Evolutionary conservation across 1,284 basidiomycete species (phyloP).

Genomic region (Irpex rosettiformis): DNA sequence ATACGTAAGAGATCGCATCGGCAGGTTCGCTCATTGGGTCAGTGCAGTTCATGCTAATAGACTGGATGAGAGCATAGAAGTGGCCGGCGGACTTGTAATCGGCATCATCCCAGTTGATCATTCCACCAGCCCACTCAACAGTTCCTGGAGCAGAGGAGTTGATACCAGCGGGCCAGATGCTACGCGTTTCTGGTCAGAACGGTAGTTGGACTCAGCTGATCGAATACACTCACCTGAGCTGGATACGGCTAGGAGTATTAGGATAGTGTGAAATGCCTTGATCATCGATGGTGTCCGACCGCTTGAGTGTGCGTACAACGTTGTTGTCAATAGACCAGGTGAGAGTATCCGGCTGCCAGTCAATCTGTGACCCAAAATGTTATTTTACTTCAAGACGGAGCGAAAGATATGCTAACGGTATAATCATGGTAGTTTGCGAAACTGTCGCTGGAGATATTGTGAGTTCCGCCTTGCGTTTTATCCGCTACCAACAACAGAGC

Average conservation of each 20-base stretch:
- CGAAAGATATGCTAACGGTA: slow-evolving; percentile 46
- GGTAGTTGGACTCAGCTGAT: not conserved
- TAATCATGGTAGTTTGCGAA: slow-evolving; percentile 73
- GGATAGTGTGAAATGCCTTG: slow-evolving; percentile 62
- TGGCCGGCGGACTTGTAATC: slow-evolving; percentile 68
- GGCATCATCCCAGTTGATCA: slow-evolving; percentile 75
- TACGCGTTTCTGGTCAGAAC: slow-evolving; percentile 23
- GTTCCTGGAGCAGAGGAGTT: slow-evolving; percentile 58
- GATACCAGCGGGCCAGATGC: slow-evolving; percentile 79
- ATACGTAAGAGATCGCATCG: slow-evolving; percentile 59
- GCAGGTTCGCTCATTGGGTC: slow-evolving; percentile 40
- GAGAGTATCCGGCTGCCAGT: slow-evolving; percentile 72
- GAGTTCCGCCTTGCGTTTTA: slow-evolving; percentile 42
- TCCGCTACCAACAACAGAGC: slow-evolving; percentile 25
- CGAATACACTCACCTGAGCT: slow-evolving; percentile 67
- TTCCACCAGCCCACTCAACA: slow-evolving; percentile 72
- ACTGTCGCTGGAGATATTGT: slow-evolving; percentile 54
- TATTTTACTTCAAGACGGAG: too few species aligned
- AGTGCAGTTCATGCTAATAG: slow-evolving; percentile 57
- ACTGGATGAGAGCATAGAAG: slow-evolving; percentile 58
- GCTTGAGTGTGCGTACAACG: slow-evolving; percentile 63
- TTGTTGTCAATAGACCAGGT: slow-evolving; percentile 70
- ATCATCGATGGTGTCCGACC: slow-evolving; percentile 50
- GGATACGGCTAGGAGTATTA: slow-evolving; percentile 72
- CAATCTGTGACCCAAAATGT: slow-evolving; percentile 47